phyloP scores from a whole-genome alignment of 169 alveolate genomes.

The Plasmodium blacklocki region DNA sequence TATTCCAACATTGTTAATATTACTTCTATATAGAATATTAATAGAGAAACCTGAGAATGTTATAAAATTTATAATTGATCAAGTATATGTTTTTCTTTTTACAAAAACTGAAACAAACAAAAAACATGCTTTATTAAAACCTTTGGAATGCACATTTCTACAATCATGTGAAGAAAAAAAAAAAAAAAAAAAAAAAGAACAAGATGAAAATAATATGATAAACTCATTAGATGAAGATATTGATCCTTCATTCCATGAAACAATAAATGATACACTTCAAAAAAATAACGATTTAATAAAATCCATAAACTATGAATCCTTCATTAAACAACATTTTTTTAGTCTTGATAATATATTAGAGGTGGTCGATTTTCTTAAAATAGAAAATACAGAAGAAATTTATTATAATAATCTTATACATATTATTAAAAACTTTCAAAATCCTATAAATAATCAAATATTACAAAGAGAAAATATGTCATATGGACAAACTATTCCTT shows the following conservation, averaged over 20 bases:
- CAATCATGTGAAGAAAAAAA: neutral
- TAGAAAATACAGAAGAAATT: constrained; percentile 58
- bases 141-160: too few relatives aligned
- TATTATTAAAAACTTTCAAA: constrained; percentile 48
- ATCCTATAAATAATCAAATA: constrained; percentile 12
- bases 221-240: neutral
- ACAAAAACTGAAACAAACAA: constrained; percentile 1
- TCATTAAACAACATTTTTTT: constrained; percentile 7
- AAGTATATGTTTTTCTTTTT: constrained; percentile 7
- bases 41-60: constrained; percentile 38
- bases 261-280: neutral
- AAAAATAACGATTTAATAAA: constrained; percentile 12
- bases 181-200: neutral
- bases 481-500: constrained; percentile 24
- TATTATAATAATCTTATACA: constrained; percentile 42
- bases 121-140: too few relatives aligned
- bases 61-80: constrained; percentile 24
- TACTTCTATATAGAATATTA: constrained; percentile 54
- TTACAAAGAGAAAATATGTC: constrained; percentile 44
- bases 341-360: constrained; percentile 38
- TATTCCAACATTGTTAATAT: constrained; percentile 17
- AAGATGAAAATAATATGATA: neutral
- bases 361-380: constrained; percentile 40
- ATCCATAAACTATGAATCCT: constrained; percentile 16
- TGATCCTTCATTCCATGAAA: neutral